Conservation (phyloP, 225 moss, liverwort and hornwort species). For the Polytrichum formosum region DNA sequence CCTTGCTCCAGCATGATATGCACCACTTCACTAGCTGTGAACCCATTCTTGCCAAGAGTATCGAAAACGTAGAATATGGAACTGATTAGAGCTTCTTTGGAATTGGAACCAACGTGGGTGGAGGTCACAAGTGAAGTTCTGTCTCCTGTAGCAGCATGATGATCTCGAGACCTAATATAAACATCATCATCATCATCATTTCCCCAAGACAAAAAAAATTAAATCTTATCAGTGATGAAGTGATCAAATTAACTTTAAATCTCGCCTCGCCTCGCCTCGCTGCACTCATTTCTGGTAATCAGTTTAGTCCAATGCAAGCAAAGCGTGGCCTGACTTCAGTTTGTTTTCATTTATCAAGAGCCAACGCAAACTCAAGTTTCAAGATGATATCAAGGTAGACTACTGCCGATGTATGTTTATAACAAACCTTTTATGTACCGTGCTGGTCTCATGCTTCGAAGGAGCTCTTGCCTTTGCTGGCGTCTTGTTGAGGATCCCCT, state of each 20-base stretch:
- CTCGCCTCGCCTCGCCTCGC: neutral
- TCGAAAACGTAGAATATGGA: constrained; percentile 60
- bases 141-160: neutral
- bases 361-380: neutral
- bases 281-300: neutral
- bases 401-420: neutral
- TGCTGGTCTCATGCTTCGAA: neutral
- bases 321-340: neutral
- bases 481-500: neutral
- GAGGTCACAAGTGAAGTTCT: neutral
- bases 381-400: neutral
- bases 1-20: constrained; percentile 40
- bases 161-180: constrained; percentile 1
- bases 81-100: constrained; percentile 49
- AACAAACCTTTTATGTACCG: neutral
- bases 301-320: neutral
- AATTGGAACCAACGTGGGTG: constrained; percentile 17
- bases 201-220: neutral
- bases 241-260: neutral
- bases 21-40: constrained; percentile 58
- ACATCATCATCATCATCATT: neutral
- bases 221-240: neutral
- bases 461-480: neutral
- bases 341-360: neutral
- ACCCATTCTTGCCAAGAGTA: constrained; percentile 37